Evolutionary conservation across 768 basidiomycete species (phyloP), one percentile per base, ranked within the genome.

Genomic region (Suillus subaureus): DNA sequence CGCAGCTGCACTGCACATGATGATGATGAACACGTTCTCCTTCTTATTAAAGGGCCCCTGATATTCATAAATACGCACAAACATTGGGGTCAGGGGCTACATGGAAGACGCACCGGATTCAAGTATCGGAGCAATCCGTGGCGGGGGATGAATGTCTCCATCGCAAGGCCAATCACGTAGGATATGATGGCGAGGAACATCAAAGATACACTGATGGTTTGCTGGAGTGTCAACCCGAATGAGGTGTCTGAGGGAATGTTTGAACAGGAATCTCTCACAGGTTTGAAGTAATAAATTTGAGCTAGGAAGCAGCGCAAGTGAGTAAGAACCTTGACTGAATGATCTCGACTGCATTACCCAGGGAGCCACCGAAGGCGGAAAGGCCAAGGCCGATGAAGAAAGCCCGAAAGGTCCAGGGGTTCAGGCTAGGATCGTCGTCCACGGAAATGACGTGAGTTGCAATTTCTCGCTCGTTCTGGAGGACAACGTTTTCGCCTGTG

Each of bases 201-300:
- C 8, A 79, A 78, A 11, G 84, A 86, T 2, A 87, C 82, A 13
- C 70, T 33, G 33, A 86, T 74, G 0, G 82, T 84, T 85, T 85
- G 85, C 85, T 86, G 56, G 21, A n/a, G 54, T 33, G 21, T 16
- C 11, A 12, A 55, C 4, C 9, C 11, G 6, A 33, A 33, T 55
- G 18, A 55, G 16, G 31, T 26, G 43, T 7, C 26, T 26, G 45
- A 21, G 55, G 15, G 42, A 21, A 33, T 33, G 6, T n/a, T 55
- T 21, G 54, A 55, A 33, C 2, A 33, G 12, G 31, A 33, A 54
- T 33, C 6, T 33, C 75, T 64, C 69, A 84, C 85, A 3, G 85
- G 85, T 73, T 87, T 86, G 73, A 86, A 87, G 70, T 87, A 87
- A 71, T 86, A 87, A 33, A 87, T 87, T 68, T 87, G 81, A 40